Evolutionary conservation across 2,329 filamentous ascomycete genomes (phyloP).

Genomic region (Coniosporium tulheliwenetii): DNA sequence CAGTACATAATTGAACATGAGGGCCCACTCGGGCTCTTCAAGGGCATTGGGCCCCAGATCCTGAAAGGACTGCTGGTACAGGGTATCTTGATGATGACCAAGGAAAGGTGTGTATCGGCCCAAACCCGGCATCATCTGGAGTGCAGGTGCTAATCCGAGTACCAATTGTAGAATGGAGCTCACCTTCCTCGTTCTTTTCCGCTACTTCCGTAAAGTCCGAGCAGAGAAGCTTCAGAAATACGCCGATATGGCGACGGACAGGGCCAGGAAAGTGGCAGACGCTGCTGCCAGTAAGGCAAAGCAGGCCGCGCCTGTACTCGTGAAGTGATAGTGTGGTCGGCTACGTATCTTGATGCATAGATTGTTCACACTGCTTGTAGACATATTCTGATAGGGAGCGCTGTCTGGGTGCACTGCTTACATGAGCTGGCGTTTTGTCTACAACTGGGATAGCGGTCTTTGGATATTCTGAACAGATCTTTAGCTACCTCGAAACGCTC

Average conservation of each 20-base stretch:
- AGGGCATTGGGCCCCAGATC: constrained; percentile 90
- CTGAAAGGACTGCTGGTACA: constrained; percentile 87
- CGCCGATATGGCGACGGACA: constrained; percentile 46
- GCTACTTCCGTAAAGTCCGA: constrained; percentile 59
- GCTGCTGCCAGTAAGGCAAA: constrained; percentile 25
- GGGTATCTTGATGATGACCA: constrained; percentile 97
- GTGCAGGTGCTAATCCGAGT: constrained; percentile 5
- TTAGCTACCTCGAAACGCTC: no score
- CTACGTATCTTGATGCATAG: no score
- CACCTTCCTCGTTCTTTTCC: constrained; percentile 70
- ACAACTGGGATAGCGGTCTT: no score
- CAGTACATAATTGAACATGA: constrained; percentile 82
- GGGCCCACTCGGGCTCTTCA: constrained; percentile 73
- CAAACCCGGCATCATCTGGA: neutral
- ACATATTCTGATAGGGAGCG: no score
- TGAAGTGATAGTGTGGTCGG: no score
- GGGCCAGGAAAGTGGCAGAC: constrained; percentile 14
- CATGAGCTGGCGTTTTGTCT: no score
- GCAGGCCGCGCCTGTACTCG: constrained; percentile 28
- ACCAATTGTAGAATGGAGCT: constrained; percentile 57
- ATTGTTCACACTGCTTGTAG: no score
- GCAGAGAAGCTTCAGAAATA: constrained; percentile 54
- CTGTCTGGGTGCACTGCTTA: no score
- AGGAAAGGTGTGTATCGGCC: constrained; percentile 57
- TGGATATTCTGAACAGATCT: no score